These are phyloP conservation scores for Thermomyces lanuginosus DNA, from an alignment of 2,329 filamentous ascomycete genomes.

Conservation along the genomic window DNA sequence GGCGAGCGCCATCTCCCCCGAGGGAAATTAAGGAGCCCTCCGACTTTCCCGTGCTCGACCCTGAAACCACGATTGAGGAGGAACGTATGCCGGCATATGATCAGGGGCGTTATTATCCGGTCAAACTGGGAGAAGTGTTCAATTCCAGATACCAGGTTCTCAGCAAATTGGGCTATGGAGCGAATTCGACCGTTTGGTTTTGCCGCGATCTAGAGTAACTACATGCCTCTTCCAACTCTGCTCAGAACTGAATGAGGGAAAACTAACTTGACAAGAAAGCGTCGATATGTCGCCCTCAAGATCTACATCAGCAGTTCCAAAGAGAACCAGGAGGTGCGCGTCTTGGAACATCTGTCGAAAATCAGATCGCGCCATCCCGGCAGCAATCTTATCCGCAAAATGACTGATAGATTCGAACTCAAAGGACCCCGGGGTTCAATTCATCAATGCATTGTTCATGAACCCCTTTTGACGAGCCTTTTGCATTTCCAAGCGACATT, in stretches of 20 bases:
- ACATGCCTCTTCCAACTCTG: neutral
- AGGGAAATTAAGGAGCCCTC: no score
- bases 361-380: conserved; percentile 14
- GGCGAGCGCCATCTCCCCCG: no score
- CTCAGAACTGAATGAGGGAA: no score
- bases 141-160: conserved; percentile 18
- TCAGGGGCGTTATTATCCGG: conserved; percentile 11
- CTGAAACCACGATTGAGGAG: conserved; percentile 3
- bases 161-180: conserved; percentile 21
- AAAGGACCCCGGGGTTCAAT: neutral
- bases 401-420: conserved; percentile 2
- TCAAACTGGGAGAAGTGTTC: conserved; percentile 16
- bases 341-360: conserved; percentile 26
- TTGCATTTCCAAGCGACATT: conserved; percentile 18
- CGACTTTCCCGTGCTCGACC: no score
- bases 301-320: conserved; percentile 14
- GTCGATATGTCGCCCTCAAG: conserved; percentile 17
- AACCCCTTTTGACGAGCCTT: conserved; percentile 26
- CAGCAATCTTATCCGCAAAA: conserved; percentile 11
- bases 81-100: neutral
- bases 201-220: conserved; percentile 15
- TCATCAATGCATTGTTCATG: conserved; percentile 25
- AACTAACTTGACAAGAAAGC: no score
- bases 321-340: conserved; percentile 24
- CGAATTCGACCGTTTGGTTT: conserved; percentile 23